Percentiles rank a stretch among this genome's conserved stretches.
Conservation (phyloP, 129 eudicot species). For the Ambrosia trifida region DNA sequence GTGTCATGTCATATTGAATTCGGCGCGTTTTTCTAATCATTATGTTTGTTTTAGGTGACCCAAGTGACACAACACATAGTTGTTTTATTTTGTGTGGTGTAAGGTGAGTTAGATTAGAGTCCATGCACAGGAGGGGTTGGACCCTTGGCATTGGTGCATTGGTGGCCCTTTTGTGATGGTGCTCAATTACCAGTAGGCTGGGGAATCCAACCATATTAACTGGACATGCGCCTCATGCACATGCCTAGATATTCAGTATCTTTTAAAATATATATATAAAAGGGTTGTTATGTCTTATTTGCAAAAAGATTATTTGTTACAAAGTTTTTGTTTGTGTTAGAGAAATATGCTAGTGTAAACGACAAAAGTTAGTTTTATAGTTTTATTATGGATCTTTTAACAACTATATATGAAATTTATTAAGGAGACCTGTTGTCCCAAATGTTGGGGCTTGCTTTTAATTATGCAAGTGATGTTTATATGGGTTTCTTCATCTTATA, state of each 20-base stretch:
- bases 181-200: slow-evolving; percentile 13
- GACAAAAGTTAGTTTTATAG: neutral
- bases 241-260: slow-evolving; percentile 33
- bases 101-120: slow-evolving; percentile 23
- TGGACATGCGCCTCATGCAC: slow-evolving; percentile 29
- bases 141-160: slow-evolving; percentile 27
- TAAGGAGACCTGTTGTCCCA: slow-evolving; percentile 1
- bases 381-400: neutral
- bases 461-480: neutral
- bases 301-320: neutral
- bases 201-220: slow-evolving; percentile 25
- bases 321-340: neutral
- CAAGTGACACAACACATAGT: neutral
- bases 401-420: neutral
- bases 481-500: slow-evolving; percentile 11
- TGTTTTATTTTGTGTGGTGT: neutral
- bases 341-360: neutral
- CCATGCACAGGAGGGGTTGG: slow-evolving; percentile 21
- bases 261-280: neutral
- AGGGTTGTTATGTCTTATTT: slow-evolving; percentile 15
- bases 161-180: slow-evolving; percentile 28
- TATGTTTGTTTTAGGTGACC: neutral
- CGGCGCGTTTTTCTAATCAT: too few relatives aligned
- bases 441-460: slow-evolving; percentile 17
- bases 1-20: slow-evolving; percentile 18